Percentiles rank a stretch among this genome's conserved stretches.
phyloP scores from a whole-genome alignment of 75 land plant species.

The Pinus albicaulis region DNA sequence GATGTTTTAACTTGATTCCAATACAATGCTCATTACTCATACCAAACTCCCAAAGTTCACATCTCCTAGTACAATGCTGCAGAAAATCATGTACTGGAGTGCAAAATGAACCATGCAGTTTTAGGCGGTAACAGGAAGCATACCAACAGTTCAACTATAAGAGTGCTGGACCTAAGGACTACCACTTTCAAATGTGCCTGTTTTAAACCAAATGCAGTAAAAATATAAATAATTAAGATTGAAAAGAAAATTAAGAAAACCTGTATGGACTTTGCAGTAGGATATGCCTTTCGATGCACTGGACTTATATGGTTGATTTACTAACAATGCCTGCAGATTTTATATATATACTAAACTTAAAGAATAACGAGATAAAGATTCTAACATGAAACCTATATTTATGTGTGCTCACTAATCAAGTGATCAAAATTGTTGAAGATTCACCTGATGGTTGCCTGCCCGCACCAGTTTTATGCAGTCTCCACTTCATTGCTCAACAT shows the following conservation, averaged over 20 bases:
- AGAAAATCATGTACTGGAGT: too few relatives aligned
- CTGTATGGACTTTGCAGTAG: not conserved
- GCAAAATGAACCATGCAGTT: too few relatives aligned
- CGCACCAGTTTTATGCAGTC: constrained; percentile 77
- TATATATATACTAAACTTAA: not conserved
- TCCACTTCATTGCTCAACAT: constrained; percentile 58
- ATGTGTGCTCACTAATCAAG: not conserved
- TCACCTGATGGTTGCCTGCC: constrained; percentile 97
- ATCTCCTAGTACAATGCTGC: too few relatives aligned
- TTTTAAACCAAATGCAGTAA: not conserved
- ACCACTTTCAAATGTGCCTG: not conserved
- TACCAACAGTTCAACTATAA: not conserved
- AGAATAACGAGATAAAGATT: too few relatives aligned
- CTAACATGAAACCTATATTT: not conserved
- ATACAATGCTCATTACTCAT: too few relatives aligned
- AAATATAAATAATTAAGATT: too few relatives aligned
- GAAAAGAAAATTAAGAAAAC: too few relatives aligned
- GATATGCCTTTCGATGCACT: not conserved
- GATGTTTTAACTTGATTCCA: too few relatives aligned
- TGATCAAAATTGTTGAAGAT: not conserved
- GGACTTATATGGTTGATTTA: not conserved
- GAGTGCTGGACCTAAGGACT: not conserved
- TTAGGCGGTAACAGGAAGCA: not conserved
- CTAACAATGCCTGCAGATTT: not conserved
- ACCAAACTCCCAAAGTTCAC: too few relatives aligned